These are phyloP conservation scores for Coffea canephora DNA, from an alignment of 257 asterid species.

Conservation along the genomic window DNA sequence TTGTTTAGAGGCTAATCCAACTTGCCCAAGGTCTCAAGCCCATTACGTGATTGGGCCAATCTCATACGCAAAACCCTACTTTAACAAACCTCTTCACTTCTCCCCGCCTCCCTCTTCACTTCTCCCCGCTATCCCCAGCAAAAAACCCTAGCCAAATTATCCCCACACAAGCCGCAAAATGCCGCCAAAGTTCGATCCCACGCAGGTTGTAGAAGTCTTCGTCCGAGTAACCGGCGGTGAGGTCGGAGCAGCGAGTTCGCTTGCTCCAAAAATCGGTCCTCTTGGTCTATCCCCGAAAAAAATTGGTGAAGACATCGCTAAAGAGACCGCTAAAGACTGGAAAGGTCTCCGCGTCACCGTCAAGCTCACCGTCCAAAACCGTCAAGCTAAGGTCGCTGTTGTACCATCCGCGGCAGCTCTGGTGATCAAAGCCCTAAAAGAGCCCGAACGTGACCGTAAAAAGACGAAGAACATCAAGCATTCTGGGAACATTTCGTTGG, in stretches of 20 bases:
- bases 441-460: constrained; percentile 70
- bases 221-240: constrained; percentile 78
- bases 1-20: no score
- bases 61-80: constrained; percentile 28
- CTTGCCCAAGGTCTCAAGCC: not conserved
- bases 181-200: constrained; percentile 77
- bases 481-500: constrained; percentile 56
- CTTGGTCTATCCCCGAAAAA: constrained; percentile 69
- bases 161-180: constrained; percentile 24
- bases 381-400: constrained; percentile 64
- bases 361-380: constrained; percentile 65
- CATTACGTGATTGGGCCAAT: not conserved
- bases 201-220: constrained; percentile 67
- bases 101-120: not conserved
- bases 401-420: constrained; percentile 74
- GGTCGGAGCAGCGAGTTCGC: constrained; percentile 70
- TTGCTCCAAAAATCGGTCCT: constrained; percentile 79
- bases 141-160: constrained; percentile 33
- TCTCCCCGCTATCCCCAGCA: not conserved
- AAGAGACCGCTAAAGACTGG: constrained; percentile 74
- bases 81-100: not conserved
- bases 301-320: constrained; percentile 71
- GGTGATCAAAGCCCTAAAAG: constrained; percentile 72
- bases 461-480: constrained; percentile 69
- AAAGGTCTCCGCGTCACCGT: constrained; percentile 69